Base-by-base conservation (phyloP, 305 asterid genomes). In the Fraxinus nigra region DNA sequence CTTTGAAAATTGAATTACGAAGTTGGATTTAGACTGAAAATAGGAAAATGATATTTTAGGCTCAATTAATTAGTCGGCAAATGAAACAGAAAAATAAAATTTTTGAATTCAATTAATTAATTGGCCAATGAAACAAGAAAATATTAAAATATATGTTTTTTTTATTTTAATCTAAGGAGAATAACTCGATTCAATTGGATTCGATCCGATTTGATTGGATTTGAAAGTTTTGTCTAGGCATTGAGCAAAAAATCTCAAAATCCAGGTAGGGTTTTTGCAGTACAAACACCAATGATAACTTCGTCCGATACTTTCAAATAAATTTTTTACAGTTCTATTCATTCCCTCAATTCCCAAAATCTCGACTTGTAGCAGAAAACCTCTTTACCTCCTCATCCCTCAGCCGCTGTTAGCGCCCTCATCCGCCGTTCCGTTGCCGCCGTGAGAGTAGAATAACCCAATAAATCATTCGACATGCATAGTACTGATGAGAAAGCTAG, bases 391-490 rank as follows among this genome's bases (percentile, higher is more conserved):
- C 28, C 69, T 35, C 73, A 72, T 65, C 28, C 24, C 72, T 11
- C 77, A 84, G 89, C 20, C 46, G 46, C 46, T 38, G 46, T 38
- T 38, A 11, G 3, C 9, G 22, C 63, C 63, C 9, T n/a, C 8
- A 51, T 20, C 38, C 7, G 59, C 18, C 59, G 24, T 38, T 22
- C n/a, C 73, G 4, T 24, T 56, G 74, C 84, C 74, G 4, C 51
- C 46, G 0, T 5, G 73, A 24, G 32, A 38, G 59, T 13, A 28
- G 33, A 14, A 78, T 76, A 74, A n/a, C 76, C 75, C 34, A 67
- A 56, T 70, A 43, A 70, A 3, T 14, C 76, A 63, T 69, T 7
- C n/a, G 80, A 70, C 46, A 93, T 92, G 97, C 88, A 86, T 8
- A 84, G 85, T 74, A 48, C 82, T n/a, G 89, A 74, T 48, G 91